These are phyloP conservation scores for Aspergillus awamori DNA, from an alignment of 2,329 filamentous ascomycete genomes.

Conservation along the genomic window DNA sequence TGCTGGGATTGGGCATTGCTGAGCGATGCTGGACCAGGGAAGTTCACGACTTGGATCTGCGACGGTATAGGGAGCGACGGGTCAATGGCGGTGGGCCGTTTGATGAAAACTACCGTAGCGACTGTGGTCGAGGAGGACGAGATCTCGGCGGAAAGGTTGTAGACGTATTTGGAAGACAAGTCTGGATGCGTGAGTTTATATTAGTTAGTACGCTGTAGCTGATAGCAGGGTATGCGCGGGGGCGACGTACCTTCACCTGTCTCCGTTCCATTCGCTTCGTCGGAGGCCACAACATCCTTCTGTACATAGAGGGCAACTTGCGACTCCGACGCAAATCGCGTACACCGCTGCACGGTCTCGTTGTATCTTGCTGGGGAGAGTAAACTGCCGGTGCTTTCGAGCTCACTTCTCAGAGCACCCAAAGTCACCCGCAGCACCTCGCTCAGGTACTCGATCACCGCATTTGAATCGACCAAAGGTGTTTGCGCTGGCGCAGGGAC, in stretches of 20 bases:
- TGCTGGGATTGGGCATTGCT: constrained; percentile 69
- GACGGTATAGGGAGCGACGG: constrained; percentile 77
- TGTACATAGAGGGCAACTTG: constrained; percentile 89
- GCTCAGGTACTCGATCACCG: constrained; percentile 71
- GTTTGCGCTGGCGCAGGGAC: constrained; percentile 34
- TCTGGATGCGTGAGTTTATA: constrained; percentile 21
- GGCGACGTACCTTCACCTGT: constrained; percentile 45
- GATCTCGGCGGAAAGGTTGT: constrained; percentile 80
- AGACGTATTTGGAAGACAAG: constrained; percentile 61
- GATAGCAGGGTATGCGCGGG: not conserved
- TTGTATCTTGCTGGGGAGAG: constrained; percentile 70
- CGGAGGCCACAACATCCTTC: constrained; percentile 66
- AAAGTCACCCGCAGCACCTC: constrained; percentile 73
- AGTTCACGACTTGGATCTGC: constrained; percentile 90
- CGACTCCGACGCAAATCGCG: constrained; percentile 83
- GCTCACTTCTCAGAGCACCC: constrained; percentile 74
- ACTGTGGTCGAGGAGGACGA: constrained; percentile 74
- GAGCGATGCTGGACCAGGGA: constrained; percentile 77
- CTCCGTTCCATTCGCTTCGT: constrained; percentile 47
- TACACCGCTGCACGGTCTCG: constrained; percentile 85
- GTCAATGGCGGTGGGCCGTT: constrained; percentile 86
- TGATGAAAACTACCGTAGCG: constrained; percentile 85
- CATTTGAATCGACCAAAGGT: constrained; percentile 62
- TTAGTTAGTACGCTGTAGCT: not conserved
- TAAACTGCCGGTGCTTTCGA: constrained; percentile 79